Conservation (phyloP, 805 yeast genomes). For the Alloascoidea africana region DNA sequence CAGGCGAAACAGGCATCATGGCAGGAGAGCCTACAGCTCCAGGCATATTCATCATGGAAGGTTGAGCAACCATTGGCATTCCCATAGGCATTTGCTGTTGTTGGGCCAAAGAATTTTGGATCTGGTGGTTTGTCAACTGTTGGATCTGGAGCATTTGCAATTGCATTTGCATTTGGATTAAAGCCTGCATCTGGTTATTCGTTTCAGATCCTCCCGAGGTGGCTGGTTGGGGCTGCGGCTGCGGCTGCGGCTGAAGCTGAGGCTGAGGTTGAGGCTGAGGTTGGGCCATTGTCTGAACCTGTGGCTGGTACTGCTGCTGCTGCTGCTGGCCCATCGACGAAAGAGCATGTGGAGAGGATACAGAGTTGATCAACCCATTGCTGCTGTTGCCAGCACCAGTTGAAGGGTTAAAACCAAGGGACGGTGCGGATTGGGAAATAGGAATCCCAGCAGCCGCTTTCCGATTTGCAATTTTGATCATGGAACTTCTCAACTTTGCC, state of each 20-base stretch:
- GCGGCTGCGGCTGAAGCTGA: constrained; percentile 3
- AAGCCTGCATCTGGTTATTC: constrained; percentile 13
- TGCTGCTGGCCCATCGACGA: constrained; percentile 12
- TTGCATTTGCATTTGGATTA: constrained; percentile 4
- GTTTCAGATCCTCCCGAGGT: constrained; percentile 1
- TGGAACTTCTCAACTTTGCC: constrained; percentile 6
- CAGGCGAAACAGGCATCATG: no score
- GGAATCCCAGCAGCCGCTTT: constrained; percentile 6
- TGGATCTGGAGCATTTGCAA: neutral
- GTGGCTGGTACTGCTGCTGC: constrained; percentile 18
- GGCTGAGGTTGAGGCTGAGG: constrained; percentile 4
- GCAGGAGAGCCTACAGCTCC: no score
- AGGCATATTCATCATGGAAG: no score
- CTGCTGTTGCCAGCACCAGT: constrained; percentile 2
- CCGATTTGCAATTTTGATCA: constrained; percentile 4
- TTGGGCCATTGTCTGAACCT: constrained; percentile 12
- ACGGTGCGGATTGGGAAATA: constrained; percentile 4
- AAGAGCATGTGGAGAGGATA: neutral
- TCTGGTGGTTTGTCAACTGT: neutral
- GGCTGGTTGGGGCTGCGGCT: constrained; percentile 4
- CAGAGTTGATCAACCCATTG: no score
- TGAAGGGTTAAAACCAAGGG: constrained; percentile 6
- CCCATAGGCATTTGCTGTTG: no score
- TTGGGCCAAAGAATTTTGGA: constrained; percentile 1
- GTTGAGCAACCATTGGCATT: no score